Evolutionary conservation across 257 asterid genomes (phyloP).

Genomic region (Thymus mandschuricus): DNA sequence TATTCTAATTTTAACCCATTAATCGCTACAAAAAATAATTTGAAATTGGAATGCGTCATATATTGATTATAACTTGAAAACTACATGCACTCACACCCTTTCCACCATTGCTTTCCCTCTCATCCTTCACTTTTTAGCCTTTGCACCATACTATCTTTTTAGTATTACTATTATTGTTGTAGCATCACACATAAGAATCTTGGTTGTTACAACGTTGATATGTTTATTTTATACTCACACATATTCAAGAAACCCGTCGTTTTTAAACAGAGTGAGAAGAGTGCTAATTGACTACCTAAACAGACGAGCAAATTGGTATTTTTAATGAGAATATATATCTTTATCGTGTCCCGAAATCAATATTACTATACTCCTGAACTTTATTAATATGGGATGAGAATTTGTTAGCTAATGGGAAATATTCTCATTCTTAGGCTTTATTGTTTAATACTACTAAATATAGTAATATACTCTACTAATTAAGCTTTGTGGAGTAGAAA

Average conservation of each 20-base stretch:
- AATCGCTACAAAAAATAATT: neutral
- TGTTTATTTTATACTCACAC: no score
- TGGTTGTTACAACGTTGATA: neutral
- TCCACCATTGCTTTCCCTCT: neutral
- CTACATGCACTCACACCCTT: slow-evolving; percentile 22
- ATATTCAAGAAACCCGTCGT: no score
- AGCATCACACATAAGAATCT: neutral
- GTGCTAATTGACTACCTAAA: no score
- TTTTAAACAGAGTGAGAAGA: no score
- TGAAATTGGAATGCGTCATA: slow-evolving; percentile 11
- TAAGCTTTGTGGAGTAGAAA: neutral
- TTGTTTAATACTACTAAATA: neutral
- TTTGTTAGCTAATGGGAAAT: neutral
- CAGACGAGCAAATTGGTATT: slow-evolving; percentile 20
- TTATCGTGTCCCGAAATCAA: slow-evolving; percentile 33
- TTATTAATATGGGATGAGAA: slow-evolving; percentile 17
- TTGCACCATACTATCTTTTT: neutral
- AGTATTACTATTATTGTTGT: neutral
- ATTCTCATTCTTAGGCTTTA: slow-evolving; percentile 1
- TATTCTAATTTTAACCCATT: slow-evolving; percentile 12
- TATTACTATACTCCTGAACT: slow-evolving; percentile 21
- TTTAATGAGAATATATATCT: slow-evolving; percentile 42
- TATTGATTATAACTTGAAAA: slow-evolving; percentile 2
- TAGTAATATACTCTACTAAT: no score
- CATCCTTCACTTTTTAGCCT: neutral